Evolutionary conservation across 169 alveolate genomes (phyloP).

Genomic region (Eimeria necatrix): DNA sequence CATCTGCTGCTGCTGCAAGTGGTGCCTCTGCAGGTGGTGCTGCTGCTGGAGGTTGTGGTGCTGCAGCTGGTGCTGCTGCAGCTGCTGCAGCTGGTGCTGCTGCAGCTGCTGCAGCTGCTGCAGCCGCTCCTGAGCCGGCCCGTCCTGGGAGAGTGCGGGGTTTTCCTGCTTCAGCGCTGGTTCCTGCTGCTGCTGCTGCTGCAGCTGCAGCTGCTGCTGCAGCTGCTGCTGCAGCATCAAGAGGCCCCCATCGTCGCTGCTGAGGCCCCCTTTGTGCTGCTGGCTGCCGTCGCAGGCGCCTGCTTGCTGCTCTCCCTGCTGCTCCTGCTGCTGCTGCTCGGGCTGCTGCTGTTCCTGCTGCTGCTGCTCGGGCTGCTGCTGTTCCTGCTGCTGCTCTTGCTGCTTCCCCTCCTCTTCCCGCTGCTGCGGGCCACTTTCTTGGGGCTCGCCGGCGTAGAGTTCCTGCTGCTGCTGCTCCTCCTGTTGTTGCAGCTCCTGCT

Average conservation of each 20-base stretch:
- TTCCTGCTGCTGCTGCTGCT: conserved; percentile 26
- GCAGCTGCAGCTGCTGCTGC: conserved; percentile 15
- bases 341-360: background rate
- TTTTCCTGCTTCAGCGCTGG: background rate
- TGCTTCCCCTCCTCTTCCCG: background rate
- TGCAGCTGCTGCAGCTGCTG: conserved; percentile 49
- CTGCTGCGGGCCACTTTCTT: background rate
- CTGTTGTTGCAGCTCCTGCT: conserved; percentile 13
- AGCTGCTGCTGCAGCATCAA: too few species aligned
- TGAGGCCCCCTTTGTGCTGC: background rate
- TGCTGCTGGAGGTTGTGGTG: background rate
- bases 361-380: background rate
- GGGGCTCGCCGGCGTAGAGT: too few species aligned
- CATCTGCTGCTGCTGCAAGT: conserved; percentile 18
- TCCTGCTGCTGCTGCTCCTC: background rate
- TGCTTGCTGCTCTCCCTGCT: background rate
- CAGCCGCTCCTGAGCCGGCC: background rate
- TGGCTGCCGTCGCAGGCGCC: background rate
- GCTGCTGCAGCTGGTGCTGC: background rate
- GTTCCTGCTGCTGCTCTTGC: conserved; percentile 11
- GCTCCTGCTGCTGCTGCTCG: background rate
- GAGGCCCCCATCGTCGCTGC: background rate
- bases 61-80: conserved; percentile 24
- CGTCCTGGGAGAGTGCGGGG: background rate
- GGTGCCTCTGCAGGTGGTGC: background rate